These are phyloP conservation scores for Diaporthe sp. DNA, from an alignment of 2,329 filamentous ascomycete genomes.

Conservation along the genomic window DNA sequence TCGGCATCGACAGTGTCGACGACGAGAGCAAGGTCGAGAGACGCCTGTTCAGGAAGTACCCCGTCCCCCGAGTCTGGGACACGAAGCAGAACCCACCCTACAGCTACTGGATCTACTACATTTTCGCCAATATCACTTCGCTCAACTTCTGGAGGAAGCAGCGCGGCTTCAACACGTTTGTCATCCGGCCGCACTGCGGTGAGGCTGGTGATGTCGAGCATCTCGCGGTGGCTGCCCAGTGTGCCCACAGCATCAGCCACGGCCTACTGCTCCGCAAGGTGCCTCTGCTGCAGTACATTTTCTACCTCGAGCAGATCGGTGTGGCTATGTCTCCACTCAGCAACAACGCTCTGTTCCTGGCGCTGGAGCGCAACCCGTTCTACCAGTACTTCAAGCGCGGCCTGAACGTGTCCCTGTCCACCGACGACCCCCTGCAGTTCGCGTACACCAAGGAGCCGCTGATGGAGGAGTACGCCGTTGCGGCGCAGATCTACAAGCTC, in stretches of 20 bases:
- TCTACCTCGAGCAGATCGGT: constrained; percentile 97
- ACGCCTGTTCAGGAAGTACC: constrained; percentile 95
- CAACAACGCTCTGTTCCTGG: constrained; percentile 96
- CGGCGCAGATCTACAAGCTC: constrained; percentile 98
- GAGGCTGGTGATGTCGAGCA: constrained; percentile 98
- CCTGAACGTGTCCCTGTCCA: constrained; percentile 94
- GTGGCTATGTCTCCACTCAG: constrained; percentile 99
- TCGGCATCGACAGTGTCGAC: constrained; percentile 97
- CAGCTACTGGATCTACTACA: constrained; percentile 98
- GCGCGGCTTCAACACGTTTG: constrained; percentile 95
- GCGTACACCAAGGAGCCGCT: constrained; percentile 98
- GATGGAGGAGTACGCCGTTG: constrained; percentile 98
- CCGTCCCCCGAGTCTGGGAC: constrained; percentile 88
- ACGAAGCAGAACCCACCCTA: constrained; percentile 97
- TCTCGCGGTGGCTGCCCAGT: constrained; percentile 89
- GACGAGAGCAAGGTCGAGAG: constrained; percentile 98
- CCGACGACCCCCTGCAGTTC: constrained; percentile 96
- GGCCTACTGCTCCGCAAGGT: constrained; percentile 94
- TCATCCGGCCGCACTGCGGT: constrained; percentile 93
- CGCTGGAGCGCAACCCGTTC: constrained; percentile 97
- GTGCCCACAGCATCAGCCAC: constrained; percentile 97
- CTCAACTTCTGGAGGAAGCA: constrained; percentile 92
- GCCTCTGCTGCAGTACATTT: constrained; percentile 94
- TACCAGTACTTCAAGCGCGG: constrained; percentile 95
- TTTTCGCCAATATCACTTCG: constrained; percentile 94